Evolutionary conservation across 148 eudicot genomes (phyloP), one percentile per base, ranked within the genome.

Genomic region (Vaccinium vitisidaea): DNA sequence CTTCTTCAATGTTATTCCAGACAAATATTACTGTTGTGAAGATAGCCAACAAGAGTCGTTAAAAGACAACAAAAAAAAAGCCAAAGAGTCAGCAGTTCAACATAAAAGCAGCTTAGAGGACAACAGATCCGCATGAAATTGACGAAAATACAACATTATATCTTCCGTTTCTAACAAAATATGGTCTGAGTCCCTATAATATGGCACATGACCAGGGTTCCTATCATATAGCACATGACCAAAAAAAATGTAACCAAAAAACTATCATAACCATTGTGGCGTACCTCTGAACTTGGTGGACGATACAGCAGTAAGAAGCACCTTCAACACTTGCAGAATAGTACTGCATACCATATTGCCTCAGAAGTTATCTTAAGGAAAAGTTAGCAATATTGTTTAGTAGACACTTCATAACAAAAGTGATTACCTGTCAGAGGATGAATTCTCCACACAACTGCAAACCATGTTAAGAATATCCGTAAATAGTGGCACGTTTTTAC

Each of bases 291-390:
- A 92, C 83, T 92, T 97, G 82, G 92, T 82, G 49, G 99, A 97
- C 80, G 99, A 94, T 75, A 97, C 98, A 84, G 98, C 99, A 87
- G 99, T 95, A 80, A 97, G 93, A 86, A 97, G 96, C 88, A 97
- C 98, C 90, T 97, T 97, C 91, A 97, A 88, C 16, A 97, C 99
- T 93, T 94, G 98, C 87, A 97, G 91, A 88, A 93, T 88, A 56
- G 99, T 95, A 88, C 99, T 97, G 98, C 92, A 94, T 84, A 52
- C 14, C 61, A 84, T 23, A 39, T 88, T 48, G 82, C 54, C 67
- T 65, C 85, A 54, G 49, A 84, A 19, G 86, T 83, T 85, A 85
- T 18, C 14, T 63, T 43, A 43, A 14, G 52, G 56, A 75, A 78
- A 43, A 75, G 36, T 49, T 82, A 76, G 11, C 74, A 21, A 36